Percentiles rank a stretch among this genome's conserved stretches.
Conservation (phyloP, 2,329 filamentous ascomycete species). For the Ophiostoma sp. region DNA sequence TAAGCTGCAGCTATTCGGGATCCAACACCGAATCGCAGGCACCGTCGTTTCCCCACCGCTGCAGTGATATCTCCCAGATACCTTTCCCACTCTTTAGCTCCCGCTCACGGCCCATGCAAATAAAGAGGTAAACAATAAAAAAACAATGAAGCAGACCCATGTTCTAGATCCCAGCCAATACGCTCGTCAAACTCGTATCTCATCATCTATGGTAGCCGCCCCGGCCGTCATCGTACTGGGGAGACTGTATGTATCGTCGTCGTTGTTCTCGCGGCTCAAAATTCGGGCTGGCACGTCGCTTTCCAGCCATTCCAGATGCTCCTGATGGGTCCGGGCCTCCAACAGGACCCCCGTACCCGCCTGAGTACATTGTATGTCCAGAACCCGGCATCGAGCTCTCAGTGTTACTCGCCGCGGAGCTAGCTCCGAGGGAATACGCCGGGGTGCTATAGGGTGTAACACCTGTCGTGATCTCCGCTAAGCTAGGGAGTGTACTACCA, state of each 20-base stretch:
- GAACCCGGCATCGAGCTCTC: slow-evolving; percentile 29
- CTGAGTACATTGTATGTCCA: neutral
- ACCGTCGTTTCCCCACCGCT: neutral
- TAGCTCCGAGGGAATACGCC: slow-evolving; percentile 44
- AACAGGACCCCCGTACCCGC: slow-evolving; percentile 1
- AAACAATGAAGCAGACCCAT: neutral
- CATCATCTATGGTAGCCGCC: slow-evolving; percentile 15
- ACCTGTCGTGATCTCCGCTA: slow-evolving; percentile 59
- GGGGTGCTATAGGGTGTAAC: slow-evolving; percentile 57
- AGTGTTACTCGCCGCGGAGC: slow-evolving; percentile 40
- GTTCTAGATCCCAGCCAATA: neutral
- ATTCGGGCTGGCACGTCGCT: slow-evolving; percentile 51
- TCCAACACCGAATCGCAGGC: neutral
- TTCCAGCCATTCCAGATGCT: slow-evolving; percentile 34
- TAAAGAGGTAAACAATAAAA: slow-evolving; percentile 12
- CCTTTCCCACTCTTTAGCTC: neutral
- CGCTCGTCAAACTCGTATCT: neutral
- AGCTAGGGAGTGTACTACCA: slow-evolving; percentile 46
- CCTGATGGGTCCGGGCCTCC: neutral
- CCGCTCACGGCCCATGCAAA: neutral
- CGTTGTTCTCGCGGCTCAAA: slow-evolving; percentile 42
- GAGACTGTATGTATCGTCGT: slow-evolving; percentile 37
- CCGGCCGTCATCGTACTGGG: slow-evolving; percentile 28
- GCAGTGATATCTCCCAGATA: neutral
- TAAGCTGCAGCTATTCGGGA: no score